Conservation (phyloP, 306 rosid species). For the Sesbania bispinosa region DNA sequence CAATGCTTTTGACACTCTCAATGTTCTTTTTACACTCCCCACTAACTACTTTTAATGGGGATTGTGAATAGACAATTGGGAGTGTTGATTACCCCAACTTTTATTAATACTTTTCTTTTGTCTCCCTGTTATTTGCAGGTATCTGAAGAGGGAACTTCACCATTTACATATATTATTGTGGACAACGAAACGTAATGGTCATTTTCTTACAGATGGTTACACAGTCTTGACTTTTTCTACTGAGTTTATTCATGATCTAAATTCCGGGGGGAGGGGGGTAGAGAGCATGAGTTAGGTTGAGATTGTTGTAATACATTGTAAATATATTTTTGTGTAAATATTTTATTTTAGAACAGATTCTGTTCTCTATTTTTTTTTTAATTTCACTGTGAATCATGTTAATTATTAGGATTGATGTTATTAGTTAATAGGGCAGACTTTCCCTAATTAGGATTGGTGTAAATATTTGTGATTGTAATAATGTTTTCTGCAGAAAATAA, state of each 20-base stretch:
- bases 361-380: too few relatives aligned
- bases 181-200: slow-evolving; percentile 78
- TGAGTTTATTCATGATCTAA: slow-evolving; percentile 13
- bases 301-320: neutral
- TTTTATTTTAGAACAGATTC: too few relatives aligned
- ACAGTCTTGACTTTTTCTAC: slow-evolving; percentile 12
- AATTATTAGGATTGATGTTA: too few relatives aligned
- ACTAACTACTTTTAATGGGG: slow-evolving; percentile 4
- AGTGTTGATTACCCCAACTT: neutral
- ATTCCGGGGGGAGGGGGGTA: neutral
- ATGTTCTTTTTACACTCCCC: slow-evolving; percentile 21
- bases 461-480: too few relatives aligned
- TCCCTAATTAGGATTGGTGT: too few relatives aligned
- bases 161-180: slow-evolving; percentile 82
- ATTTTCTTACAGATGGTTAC: slow-evolving; percentile 13
- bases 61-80: slow-evolving; percentile 1
- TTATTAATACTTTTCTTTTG: neutral
- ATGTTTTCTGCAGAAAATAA: too few relatives aligned
- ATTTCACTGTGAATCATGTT: too few relatives aligned
- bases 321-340: too few relatives aligned
- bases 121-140: slow-evolving; percentile 56
- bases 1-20: slow-evolving; percentile 1
- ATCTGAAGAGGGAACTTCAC: slow-evolving; percentile 75
- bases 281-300: slow-evolving; percentile 13
- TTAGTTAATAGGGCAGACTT: too few relatives aligned